These are phyloP conservation scores for Oryza longistaminata DNA, from an alignment of 176 grass and related monocot species.

Conservation along the genomic window DNA sequence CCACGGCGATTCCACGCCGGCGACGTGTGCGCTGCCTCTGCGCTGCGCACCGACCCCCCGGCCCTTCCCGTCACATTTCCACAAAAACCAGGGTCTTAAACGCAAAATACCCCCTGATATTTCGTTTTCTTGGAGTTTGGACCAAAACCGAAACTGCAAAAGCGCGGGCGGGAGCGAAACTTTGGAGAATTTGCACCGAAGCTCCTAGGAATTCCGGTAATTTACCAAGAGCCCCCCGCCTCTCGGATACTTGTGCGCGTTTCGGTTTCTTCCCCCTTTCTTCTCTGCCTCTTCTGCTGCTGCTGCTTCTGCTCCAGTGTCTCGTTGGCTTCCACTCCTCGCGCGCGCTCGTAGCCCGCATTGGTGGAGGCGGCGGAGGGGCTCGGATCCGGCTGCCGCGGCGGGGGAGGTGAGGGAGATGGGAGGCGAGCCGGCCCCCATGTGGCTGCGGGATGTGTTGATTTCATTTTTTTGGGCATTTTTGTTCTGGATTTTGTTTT, in stretches of 20 bases:
- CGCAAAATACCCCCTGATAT: not conserved
- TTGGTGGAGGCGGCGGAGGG: conserved; percentile 18
- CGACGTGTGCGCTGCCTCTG: not conserved
- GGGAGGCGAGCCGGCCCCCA: not conserved
- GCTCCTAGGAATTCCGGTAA: not conserved
- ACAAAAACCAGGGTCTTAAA: not conserved
- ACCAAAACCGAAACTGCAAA: conserved; percentile 13
- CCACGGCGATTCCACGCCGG: not conserved
- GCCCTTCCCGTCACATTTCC: not conserved
- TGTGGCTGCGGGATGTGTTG: not conserved
- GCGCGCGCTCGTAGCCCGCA: not conserved
- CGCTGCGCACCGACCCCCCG: not conserved
- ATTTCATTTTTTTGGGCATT: not conserved
- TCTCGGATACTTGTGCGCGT: conserved; percentile 35
- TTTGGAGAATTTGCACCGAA: not conserved
- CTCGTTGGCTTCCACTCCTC: no score
- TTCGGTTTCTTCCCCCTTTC: not conserved
- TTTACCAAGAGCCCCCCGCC: not conserved
- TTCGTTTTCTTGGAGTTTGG: not conserved
- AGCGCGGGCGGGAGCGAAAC: not conserved
- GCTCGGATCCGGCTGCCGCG: not conserved
- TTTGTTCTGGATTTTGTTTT: not conserved
- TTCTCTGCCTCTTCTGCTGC: no score
- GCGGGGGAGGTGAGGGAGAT: conserved; percentile 40
- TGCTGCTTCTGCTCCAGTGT: not conserved